These are phyloP conservation scores for Uromyces viciae-fabae DNA, from an alignment of 1,284 basidiomycete species.

Conservation along the genomic window DNA sequence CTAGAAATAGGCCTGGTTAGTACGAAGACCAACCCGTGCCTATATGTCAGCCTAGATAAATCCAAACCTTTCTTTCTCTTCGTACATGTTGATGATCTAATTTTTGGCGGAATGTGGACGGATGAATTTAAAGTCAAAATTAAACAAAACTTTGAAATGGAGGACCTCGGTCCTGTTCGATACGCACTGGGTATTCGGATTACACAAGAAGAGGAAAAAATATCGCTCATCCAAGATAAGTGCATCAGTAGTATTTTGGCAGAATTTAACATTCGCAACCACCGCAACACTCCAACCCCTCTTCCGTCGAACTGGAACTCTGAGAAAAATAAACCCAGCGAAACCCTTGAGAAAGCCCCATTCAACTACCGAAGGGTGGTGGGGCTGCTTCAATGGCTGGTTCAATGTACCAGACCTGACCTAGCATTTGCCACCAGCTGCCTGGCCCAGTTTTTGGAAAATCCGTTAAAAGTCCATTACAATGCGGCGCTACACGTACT, in stretches of 20 bases:
- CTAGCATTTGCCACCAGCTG: neutral
- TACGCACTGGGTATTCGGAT: conserved; percentile 16
- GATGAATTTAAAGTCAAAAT: neutral
- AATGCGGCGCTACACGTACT: neutral
- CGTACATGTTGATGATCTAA: neutral
- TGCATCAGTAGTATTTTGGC: neutral
- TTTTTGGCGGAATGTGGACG: neutral
- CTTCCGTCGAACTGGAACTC: neutral
- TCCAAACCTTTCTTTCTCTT: neutral
- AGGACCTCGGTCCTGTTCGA: neutral
- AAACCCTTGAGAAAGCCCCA: neutral
- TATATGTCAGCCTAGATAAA: neutral
- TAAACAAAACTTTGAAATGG: conserved; percentile 14
- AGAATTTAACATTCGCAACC: neutral
- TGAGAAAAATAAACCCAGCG: neutral
- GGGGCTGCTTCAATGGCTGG: neutral
- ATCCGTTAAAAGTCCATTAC: neutral
- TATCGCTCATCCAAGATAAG: neutral
- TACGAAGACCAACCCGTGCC: neutral
- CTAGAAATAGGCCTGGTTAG: neutral
- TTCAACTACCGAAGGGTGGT: neutral
- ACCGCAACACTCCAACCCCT: neutral
- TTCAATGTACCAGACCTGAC: conserved; percentile 9
- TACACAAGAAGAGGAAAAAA: neutral
- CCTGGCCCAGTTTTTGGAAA: conserved; percentile 1